Conservation (phyloP, 2,329 filamentous ascomycete genomes). For the Botrytis elliptica region DNA sequence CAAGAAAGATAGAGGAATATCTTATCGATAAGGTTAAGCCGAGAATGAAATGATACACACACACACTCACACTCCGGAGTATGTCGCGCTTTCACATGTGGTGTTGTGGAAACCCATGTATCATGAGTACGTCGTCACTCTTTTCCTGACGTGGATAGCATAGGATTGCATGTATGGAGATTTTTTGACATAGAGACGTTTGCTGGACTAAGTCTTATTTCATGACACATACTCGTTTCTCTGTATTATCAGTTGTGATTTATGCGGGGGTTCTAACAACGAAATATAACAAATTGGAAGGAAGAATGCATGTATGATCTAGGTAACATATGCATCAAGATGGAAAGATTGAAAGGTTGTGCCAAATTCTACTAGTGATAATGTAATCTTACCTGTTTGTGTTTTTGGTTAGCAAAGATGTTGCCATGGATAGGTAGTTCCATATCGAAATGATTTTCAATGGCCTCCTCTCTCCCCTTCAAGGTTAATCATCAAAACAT, state of each 20-base stretch:
- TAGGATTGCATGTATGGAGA: not conserved
- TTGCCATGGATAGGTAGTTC: not conserved
- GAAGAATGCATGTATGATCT: not conserved
- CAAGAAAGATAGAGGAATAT: not conserved
- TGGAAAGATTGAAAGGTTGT: not conserved
- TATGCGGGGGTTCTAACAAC: not conserved
- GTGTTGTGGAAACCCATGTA: conserved; percentile 15
- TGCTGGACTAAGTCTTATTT: not conserved
- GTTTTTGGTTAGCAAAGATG: not conserved
- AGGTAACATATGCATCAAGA: not conserved
- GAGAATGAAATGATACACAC: not conserved
- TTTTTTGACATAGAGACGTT: not conserved
- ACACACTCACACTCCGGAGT: not conserved
- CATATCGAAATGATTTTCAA: not conserved
- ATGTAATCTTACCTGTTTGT: not conserved
- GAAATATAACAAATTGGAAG: not conserved
- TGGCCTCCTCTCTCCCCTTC: not conserved
- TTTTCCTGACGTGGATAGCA: conserved; percentile 13
- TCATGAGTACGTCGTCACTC: not conserved
- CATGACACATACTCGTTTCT: not conserved
- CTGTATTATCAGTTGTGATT: not conserved
- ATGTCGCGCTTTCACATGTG: conserved; percentile 2
- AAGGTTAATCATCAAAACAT: not conserved
- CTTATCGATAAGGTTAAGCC: conserved; percentile 23
- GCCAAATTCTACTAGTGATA: not conserved